Percentiles rank a stretch among this genome's conserved stretches.
These are phyloP conservation scores for Galerina marginata DNA, from an alignment of 768 basidiomycete genomes.

Conservation along the genomic window DNA sequence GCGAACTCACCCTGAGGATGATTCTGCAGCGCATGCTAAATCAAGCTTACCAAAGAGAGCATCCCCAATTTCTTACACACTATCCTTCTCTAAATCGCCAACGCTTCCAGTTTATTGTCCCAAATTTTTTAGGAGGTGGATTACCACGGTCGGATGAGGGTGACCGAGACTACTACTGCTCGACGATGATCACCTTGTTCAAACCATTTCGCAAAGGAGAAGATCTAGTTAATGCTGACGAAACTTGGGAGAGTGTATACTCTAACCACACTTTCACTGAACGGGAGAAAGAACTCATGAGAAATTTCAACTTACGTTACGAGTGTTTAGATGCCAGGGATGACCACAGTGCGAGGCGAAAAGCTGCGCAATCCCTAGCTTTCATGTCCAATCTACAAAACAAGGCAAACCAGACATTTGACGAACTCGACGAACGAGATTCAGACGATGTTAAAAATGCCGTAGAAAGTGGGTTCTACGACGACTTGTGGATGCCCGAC, in stretches of 20 bases:
- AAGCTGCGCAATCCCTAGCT: not conserved
- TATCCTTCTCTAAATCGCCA: not conserved
- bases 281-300: not conserved
- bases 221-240: slow-evolving; percentile 22
- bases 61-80: not conserved
- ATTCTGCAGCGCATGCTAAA: not conserved
- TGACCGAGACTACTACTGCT: not conserved
- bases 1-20: too few relatives aligned
- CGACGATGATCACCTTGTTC: not conserved
- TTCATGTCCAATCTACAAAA: not conserved
- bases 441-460: too few relatives aligned
- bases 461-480: too few relatives aligned
- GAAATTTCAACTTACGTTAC: not conserved
- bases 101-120: not conserved
- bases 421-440: not conserved
- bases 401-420: not conserved
- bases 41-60: slow-evolving; percentile 16
- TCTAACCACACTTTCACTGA: slow-evolving; percentile 18
- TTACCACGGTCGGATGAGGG: not conserved
- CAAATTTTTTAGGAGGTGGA: not conserved
- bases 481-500: too few relatives aligned
- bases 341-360: not conserved
- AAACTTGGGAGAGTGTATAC: slow-evolving; percentile 31
- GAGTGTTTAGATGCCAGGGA: not conserved
- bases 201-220: slow-evolving; percentile 23